Evolutionary conservation across 306 rosid genomes (phyloP).

Genomic region (Hylodesmum podocarpum): DNA sequence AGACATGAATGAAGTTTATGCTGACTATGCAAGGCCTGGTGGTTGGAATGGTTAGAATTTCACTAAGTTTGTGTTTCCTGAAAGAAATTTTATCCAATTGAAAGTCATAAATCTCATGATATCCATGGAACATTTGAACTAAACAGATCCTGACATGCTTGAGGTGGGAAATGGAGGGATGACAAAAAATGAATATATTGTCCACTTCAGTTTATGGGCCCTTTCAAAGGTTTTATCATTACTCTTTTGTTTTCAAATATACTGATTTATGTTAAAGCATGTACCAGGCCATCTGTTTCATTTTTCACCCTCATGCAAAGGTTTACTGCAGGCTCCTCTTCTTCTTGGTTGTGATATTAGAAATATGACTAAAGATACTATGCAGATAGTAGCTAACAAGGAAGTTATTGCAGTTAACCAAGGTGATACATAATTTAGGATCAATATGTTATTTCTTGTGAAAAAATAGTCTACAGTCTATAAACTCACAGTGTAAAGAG

Average conservation of each 20-base stretch:
- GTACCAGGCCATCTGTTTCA: background rate
- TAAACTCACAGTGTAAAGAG: background rate
- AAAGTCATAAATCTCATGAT: background rate
- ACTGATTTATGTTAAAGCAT: background rate
- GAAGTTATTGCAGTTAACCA: slow-evolving; percentile 87
- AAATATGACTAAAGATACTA: slow-evolving; percentile 70
- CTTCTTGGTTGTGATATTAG: slow-evolving; percentile 93
- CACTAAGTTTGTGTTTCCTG: background rate
- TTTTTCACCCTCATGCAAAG: slow-evolving; percentile 4
- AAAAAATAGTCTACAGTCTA: background rate
- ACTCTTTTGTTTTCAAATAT: background rate
- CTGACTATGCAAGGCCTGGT: slow-evolving; percentile 80
- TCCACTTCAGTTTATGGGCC: slow-evolving; percentile 96
- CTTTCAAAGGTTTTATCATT: slow-evolving; percentile 70
- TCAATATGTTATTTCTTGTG: background rate
- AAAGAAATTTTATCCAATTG: background rate
- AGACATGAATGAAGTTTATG: slow-evolving; percentile 79
- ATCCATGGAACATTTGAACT: slow-evolving; percentile 5
- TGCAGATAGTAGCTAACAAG: slow-evolving; percentile 60
- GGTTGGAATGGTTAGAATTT: slow-evolving; percentile 90
- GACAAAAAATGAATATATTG: slow-evolving; percentile 79
- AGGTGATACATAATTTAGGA: slow-evolving; percentile 43
- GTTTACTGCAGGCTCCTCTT: slow-evolving; percentile 84
- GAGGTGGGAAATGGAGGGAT: slow-evolving; percentile 98
- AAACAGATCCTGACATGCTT: slow-evolving; percentile 96